Base-by-base conservation (phyloP, 169 alveolate genomes). In the Plasmodium yoelii region DNA sequence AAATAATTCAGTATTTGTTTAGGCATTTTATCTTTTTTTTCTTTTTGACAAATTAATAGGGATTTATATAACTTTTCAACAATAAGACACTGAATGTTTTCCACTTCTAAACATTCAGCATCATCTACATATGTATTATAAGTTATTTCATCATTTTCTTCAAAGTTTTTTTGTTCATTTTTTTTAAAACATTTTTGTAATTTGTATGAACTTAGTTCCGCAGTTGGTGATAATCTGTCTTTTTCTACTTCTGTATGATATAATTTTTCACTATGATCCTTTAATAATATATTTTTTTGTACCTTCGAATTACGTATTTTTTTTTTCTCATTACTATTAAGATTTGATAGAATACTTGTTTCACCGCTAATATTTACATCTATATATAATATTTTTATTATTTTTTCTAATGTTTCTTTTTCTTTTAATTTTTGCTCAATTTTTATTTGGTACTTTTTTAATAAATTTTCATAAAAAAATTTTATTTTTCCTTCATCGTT, bases 401-500 rank as follows among this genome's bases (percentile, higher is more conserved):
- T 77, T 64, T 77, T 77, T 64, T 77, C 88, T 46, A 77, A 26
- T 53, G 63, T 39, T 22, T 77, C 56, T 26, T 77, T 77, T 22
- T 77, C 88, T 34, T 77, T 63, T 51, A 77, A 64, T 44, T 77
- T 77, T 22, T 39, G 15, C 34, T 77, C 75, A 63, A 77, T 77
- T 22, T 77, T 77, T 49, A 24, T 67, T n/a, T 77, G 88, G 28
- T 47, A 77, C 22, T 63, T 49, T 77, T 64, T 77, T 9, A 26
- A 5, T 57, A 77, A 18, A 24, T 77, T 77, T 77, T 77, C 88
- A 77, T 77, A 77, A 77, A 77, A 77, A 47, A 10, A 28, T 57
- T 77, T 77, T 63, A 77, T 67, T 64, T 75, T 26, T 51, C 65
- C 71, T 8, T 49, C 47, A 2, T 63, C 77, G 22, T 44, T 22